Base-by-base conservation (phyloP, 2,329 filamentous ascomycete genomes). In the Xylariaceae sp. region DNA sequence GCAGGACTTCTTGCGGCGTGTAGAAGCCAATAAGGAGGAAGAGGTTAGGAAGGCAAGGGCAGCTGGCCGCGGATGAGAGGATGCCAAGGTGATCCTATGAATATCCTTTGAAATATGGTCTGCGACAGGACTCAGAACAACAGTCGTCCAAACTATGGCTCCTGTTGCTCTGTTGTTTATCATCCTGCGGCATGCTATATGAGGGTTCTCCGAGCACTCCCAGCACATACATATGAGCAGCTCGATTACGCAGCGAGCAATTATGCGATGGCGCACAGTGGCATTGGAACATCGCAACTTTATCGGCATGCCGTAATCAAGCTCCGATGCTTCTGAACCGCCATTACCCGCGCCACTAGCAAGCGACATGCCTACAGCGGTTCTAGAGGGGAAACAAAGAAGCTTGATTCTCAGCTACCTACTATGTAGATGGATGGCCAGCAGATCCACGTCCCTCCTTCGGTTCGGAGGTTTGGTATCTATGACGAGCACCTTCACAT, bases 1-100 rank as follows among this genome's bases (percentile, higher is more conserved):
- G 45, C 79, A 87, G 68, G 83, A 84, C 56, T 88, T 88, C 66
- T 68, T 88, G 66, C 81, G 78, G 6, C 75, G 85, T 53, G 86
- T 84, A 60, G 84, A 87, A 66, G 77, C 78, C 37, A 77, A 78
- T 54, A 79, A 80, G 60, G 82, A 86, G 15, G 81, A 83, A 56
- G 83, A 86, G 43, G 80, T 78, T 2, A 75, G 80, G 56, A 73
- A 72, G 58, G 80, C 76, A 26, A 76, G 83, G 55, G 65, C 81
- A 58, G 71, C 75, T 7, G 72, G 70, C 16, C 65, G 67, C 15
- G 64, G 49, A 45, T 68, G 60, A 34, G 13, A 34, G 10, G 32
- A 12, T 13, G 6, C 9, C 10, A 13, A 34, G 10, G 32, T 34
- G 3, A 34, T 10, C 13, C 13, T 34, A 34, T 26, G 26, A 26